phyloP scores from a whole-genome alignment of 2,329 filamentous ascomycete species.

The Cladorrhinum sp. region DNA sequence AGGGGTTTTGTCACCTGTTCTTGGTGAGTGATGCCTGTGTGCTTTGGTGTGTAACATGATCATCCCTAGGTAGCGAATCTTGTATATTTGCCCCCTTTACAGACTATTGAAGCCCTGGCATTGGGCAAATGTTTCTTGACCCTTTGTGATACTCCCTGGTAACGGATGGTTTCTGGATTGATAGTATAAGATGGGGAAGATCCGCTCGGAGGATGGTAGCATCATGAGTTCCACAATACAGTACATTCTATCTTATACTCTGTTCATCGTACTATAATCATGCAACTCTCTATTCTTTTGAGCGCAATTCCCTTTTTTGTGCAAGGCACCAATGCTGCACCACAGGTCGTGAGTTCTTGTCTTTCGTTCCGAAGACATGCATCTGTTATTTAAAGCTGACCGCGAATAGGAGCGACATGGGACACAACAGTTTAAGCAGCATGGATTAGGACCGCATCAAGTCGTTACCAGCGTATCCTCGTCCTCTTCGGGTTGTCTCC shows the following conservation, averaged over 20 bases:
- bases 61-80: conserved; percentile 12
- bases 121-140: not conserved
- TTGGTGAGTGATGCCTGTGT: not conserved
- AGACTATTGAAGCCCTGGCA: not conserved
- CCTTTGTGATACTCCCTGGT: not conserved
- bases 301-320: conserved; percentile 5
- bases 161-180: not conserved
- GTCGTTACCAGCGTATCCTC: not conserved
- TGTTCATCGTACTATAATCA: not conserved
- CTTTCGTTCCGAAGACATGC: not conserved
- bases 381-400: not conserved
- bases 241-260: not conserved
- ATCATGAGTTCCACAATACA: not conserved
- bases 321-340: conserved; percentile 1
- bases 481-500: not conserved
- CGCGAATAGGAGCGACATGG: not conserved
- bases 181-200: not conserved
- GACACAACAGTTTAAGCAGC: not conserved
- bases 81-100: conserved; percentile 1
- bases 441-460: not conserved
- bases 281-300: conserved; percentile 9
- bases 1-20: not conserved
- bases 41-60: not conserved
- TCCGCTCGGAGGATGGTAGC: not conserved
- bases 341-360: not conserved